These are phyloP conservation scores for Phaeosphaeria sp. DNA, from an alignment of 2,329 filamentous ascomycete genomes.

Conservation along the genomic window DNA sequence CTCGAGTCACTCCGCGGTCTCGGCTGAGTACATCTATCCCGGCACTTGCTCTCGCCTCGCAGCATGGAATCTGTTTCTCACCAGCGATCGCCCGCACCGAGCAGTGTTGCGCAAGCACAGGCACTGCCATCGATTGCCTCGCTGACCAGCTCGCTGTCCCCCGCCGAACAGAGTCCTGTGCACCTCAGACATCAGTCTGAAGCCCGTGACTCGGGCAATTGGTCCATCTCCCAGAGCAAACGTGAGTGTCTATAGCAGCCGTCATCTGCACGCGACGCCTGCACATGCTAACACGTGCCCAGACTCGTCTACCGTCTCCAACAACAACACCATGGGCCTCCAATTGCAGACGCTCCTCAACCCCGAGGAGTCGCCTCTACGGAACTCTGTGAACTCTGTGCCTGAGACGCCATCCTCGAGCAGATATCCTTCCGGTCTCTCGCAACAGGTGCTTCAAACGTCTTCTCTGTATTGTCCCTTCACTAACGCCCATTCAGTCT, in stretches of 20 bases:
- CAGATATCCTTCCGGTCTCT: conserved; percentile 40
- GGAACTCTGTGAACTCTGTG: conserved; percentile 46
- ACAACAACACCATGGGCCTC: conserved; percentile 54
- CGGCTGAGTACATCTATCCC: conserved; percentile 22
- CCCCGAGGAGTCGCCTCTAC: conserved; percentile 56
- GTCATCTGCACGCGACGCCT: conserved; percentile 6
- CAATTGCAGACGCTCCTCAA: conserved; percentile 59
- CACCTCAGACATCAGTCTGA: conserved; percentile 44
- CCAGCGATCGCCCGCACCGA: conserved; percentile 30
- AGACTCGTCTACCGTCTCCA: conserved; percentile 53
- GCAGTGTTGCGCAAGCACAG: conserved; percentile 39
- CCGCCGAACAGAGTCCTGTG: conserved; percentile 42
- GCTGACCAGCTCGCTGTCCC: conserved; percentile 43
- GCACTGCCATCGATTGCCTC: conserved; percentile 49
- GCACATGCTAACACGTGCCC: conserved; percentile 14
- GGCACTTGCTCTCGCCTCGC: conserved; percentile 7
- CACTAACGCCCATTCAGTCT: conserved; percentile 33
- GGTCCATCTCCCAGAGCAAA: conserved; percentile 66
- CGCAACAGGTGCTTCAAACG: conserved; percentile 33
- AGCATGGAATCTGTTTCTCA: conserved; percentile 42
- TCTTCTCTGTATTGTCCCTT: background rate
- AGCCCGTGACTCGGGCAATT: conserved; percentile 65
- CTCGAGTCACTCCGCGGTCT: conserved; percentile 10
- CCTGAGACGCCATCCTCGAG: conserved; percentile 54
- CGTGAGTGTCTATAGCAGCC: conserved; percentile 47